Evolutionary conservation across 2,329 filamentous ascomycete species (phyloP).

Genomic region (Pseudocercospora crystallina): DNA sequence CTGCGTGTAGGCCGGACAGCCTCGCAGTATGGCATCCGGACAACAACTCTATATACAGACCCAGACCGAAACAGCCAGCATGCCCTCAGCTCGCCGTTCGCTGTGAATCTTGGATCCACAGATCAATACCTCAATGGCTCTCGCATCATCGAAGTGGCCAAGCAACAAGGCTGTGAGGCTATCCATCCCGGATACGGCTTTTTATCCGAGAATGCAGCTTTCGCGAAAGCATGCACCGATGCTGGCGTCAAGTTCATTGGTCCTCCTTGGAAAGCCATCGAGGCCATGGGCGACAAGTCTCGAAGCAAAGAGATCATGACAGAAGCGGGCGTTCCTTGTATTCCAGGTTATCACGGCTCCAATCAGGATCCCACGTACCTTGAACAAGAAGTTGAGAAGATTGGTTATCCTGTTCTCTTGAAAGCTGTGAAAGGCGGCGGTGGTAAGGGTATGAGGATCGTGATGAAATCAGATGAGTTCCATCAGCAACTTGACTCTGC

Average conservation of each 20-base stretch:
- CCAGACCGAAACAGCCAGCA: constrained; percentile 86
- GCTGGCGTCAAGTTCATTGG: constrained; percentile 94
- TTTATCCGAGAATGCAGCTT: constrained; percentile 87
- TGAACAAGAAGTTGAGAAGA: constrained; percentile 70
- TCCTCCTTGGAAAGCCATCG: constrained; percentile 73
- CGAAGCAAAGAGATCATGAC: constrained; percentile 96
- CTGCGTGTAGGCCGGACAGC: constrained; percentile 89
- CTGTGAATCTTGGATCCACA: constrained; percentile 78
- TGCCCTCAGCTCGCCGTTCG: constrained; percentile 77
- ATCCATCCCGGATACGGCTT: constrained; percentile 96
- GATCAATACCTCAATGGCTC: constrained; percentile 91
- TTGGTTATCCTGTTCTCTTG: constrained; percentile 64
- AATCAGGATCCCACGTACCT: constrained; percentile 70
- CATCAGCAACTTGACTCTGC: constrained; percentile 61
- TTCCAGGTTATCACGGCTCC: constrained; percentile 88
- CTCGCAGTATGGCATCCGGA: constrained; percentile 81
- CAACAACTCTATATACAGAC: constrained; percentile 92
- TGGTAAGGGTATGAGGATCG: constrained; percentile 70
- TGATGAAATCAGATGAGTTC: constrained; percentile 58
- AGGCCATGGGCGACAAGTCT: constrained; percentile 87
- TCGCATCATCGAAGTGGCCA: constrained; percentile 84
- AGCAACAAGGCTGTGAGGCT: constrained; percentile 80
- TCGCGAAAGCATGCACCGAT: constrained; percentile 83
- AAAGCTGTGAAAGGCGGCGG: constrained; percentile 66
- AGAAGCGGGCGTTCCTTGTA: constrained; percentile 89